Evolutionary conservation across 306 rosid genomes (phyloP), one percentile per base, ranked within the genome.

Genomic region (Leucaena leucocephala): DNA sequence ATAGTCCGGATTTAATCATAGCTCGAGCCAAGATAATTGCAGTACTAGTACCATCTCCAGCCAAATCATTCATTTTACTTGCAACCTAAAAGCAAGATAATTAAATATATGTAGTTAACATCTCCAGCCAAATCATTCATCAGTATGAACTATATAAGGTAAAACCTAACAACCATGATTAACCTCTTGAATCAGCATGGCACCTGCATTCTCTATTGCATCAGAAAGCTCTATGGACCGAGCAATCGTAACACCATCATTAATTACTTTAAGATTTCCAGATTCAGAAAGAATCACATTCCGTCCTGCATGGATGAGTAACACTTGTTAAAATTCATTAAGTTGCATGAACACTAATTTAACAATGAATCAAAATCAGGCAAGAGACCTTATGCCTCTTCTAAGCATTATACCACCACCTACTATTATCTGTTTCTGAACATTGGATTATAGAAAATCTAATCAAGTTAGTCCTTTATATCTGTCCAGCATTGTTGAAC

Each of bases 21-120:
- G 92, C 98, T 11, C 93, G 88, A 35, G 98, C 93, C 93, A 95
- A 85, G 86, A 95, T 86, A 80, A 95, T 82, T 36, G 98, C 98
- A 78, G 98, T 92, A 82, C 96, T 90, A 57, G 98, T 95, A 54
- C 98, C 98, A 87, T 93, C 98, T 71, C 98, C 98, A 44, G 97
- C 98, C 87, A 90, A 85, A 84, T 85, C 91, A 82, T 95, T 95
- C 97, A 92, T 93, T 88, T 87, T 95, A 72, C 84, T 85, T 19
- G 96, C 98, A 90, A 95, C 98, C 98, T 95, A 86, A 84, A 80
- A 84, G 83, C 66, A 71, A 40, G 58, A 80, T 76, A 80, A 27
- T 75, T 57, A 52, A 42, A 73, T 77, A 76, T 50, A 27, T 27
- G 46, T 46, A 59, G 80, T 76, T 40, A 81, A 79, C 21, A 85